Percentiles rank a stretch among this genome's conserved stretches.
Conservation (phyloP, 352 stramenopile species). For the Pythium sukuiense region DNA sequence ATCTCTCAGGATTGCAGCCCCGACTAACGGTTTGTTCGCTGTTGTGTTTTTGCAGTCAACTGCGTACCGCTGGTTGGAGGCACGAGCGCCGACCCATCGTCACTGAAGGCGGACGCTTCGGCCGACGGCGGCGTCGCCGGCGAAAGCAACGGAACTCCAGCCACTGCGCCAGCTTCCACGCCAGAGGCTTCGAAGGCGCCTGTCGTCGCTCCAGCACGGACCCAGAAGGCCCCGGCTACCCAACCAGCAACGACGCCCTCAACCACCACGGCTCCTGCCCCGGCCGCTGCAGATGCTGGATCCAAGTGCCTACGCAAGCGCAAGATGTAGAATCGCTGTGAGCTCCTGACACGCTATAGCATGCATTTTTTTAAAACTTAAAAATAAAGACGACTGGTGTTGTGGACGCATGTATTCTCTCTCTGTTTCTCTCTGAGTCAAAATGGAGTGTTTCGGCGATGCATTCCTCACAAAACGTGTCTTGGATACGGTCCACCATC, state of each 20-base stretch:
- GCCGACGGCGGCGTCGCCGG: not conserved
- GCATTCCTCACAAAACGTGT: no score
- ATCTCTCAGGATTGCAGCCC: not conserved
- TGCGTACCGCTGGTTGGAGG: slow-evolving; percentile 15
- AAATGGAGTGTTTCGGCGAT: no score
- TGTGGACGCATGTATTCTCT: no score
- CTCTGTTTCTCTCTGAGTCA: no score
- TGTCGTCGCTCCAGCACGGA: not conserved
- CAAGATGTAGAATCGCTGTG: not conserved
- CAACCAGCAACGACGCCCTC: not conserved
- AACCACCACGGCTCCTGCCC: not conserved
- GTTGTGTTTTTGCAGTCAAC: not conserved
- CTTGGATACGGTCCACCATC: no score
- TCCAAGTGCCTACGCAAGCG: slow-evolving; percentile 2
- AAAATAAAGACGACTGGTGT: not conserved
- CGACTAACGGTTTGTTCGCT: not conserved
- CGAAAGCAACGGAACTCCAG: not conserved
- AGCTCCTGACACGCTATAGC: not conserved
- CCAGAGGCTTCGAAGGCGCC: not conserved
- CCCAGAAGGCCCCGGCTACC: not conserved
- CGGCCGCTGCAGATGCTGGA: not conserved
- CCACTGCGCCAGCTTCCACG: not conserved
- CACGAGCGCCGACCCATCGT: slow-evolving; percentile 4
- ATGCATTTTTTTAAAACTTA: not conserved
- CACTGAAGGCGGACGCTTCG: not conserved